Percentiles rank a stretch among this genome's conserved stretches.
Evolutionary conservation across 1,284 basidiomycete species (phyloP).

Genomic region (Hemileia vastatrix): DNA sequence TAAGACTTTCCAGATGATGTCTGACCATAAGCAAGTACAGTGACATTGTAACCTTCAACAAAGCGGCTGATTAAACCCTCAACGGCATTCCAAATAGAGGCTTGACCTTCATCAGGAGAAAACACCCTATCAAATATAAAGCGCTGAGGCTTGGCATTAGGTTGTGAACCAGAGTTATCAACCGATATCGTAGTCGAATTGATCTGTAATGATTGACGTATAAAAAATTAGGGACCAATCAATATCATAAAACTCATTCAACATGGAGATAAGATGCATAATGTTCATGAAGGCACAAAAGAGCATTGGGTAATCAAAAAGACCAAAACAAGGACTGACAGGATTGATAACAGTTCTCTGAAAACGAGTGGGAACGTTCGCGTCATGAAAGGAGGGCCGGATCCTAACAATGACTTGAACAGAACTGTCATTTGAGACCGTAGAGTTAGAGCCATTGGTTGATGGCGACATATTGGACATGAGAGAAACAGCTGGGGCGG

Average conservation of each 20-base stretch:
- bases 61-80: conserved; percentile 80
- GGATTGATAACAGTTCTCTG: conserved; percentile 78
- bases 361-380: conserved; percentile 77
- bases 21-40: conserved; percentile 94
- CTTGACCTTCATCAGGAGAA: conserved; percentile 68
- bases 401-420: conserved; percentile 68
- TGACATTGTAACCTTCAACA: conserved; percentile 92
- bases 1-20: conserved; percentile 95
- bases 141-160: conserved; percentile 60
- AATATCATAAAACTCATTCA: not conserved
- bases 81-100: conserved; percentile 74
- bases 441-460: too few relatives aligned
- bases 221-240: not conserved
- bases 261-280: not conserved
- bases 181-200: conserved; percentile 50
- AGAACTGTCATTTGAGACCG: not conserved
- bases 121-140: conserved; percentile 95
- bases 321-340: conserved; percentile 54
- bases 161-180: conserved; percentile 52
- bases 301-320: conserved; percentile 60
- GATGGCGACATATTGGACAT: too few relatives aligned
- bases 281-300: conserved; percentile 25
- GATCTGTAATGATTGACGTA: conserved; percentile 41
- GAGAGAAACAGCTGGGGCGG: too few relatives aligned
- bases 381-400: conserved; percentile 70